Conservation (phyloP, 2,329 filamentous ascomycete species). For the Calonectria crousiana region DNA sequence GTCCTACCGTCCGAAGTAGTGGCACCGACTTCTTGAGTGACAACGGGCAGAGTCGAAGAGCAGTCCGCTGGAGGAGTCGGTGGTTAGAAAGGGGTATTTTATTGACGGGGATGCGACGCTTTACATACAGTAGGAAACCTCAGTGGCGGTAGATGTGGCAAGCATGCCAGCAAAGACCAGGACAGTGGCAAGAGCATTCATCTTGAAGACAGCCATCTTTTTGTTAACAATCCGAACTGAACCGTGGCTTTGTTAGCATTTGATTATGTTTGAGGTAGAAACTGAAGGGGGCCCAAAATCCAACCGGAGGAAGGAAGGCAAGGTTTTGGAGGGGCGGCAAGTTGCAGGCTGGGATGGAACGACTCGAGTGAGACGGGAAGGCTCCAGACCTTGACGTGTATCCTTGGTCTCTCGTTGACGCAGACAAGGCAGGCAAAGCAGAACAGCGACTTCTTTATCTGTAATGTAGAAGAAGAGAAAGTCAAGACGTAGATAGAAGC, state of each 20-base stretch:
- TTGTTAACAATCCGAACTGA: slow-evolving; percentile 28
- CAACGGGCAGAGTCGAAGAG: slow-evolving; percentile 43
- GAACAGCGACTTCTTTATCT: neutral
- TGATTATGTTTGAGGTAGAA: slow-evolving; percentile 11
- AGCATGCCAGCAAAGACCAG: slow-evolving; percentile 41
- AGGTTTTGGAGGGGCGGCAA: neutral
- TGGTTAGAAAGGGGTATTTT: slow-evolving; percentile 15
- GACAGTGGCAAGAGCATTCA: slow-evolving; percentile 39
- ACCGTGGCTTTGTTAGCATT: neutral
- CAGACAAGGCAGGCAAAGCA: neutral
- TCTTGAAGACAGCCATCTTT: slow-evolving; percentile 47
- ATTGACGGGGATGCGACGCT: neutral
- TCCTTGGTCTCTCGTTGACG: neutral
- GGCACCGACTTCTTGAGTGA: slow-evolving; percentile 48
- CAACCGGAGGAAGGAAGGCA: neutral
- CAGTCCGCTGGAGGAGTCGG: slow-evolving; percentile 40
- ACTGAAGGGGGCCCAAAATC: neutral
- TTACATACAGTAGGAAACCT: slow-evolving; percentile 38
- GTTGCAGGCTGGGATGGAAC: neutral
- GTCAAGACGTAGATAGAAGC: neutral
- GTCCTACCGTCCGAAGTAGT: slow-evolving; percentile 48
- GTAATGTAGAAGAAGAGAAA: neutral
- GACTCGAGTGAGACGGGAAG: neutral
- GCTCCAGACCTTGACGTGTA: neutral
- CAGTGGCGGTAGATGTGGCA: slow-evolving; percentile 28